phyloP scores from a whole-genome alignment of 345 rosid genomes.

The Gossypium stocksii region DNA sequence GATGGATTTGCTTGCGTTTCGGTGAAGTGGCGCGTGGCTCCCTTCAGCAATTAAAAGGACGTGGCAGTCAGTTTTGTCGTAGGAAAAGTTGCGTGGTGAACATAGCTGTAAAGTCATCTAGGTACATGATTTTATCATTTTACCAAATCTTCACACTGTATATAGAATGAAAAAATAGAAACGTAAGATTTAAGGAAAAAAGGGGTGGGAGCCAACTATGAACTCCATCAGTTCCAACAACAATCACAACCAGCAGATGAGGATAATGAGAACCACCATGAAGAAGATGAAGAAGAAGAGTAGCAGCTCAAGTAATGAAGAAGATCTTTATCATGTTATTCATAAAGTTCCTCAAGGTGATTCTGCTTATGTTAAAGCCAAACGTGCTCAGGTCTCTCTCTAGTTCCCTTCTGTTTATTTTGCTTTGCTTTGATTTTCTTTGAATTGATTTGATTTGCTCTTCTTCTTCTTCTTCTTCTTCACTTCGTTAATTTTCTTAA shows the following conservation, averaged over 20 bases:
- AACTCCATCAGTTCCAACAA: neutral
- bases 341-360: slow-evolving; percentile 85
- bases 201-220: neutral
- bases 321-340: slow-evolving; percentile 47
- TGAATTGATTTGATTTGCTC: too few species aligned
- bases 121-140: neutral
- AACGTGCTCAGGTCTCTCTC: slow-evolving; percentile 70
- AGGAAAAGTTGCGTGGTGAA: neutral
- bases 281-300: slow-evolving; percentile 12
- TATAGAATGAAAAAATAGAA: neutral
- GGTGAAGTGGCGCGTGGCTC: neutral
- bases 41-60: neutral
- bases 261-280: slow-evolving; percentile 2
- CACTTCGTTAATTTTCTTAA: too few species aligned
- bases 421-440: neutral
- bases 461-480: too few species aligned
- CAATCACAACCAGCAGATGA: slow-evolving; percentile 11
- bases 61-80: neutral
- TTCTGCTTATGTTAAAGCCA: slow-evolving; percentile 79
- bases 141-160: neutral
- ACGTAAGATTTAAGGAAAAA: neutral
- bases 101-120: neutral
- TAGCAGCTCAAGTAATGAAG: slow-evolving; percentile 18
- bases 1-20: too few species aligned
- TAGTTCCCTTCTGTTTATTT: neutral